Evolutionary conservation across 106 monocot genomes (phyloP), one percentile per base, ranked within the genome.

Genomic region (Allium cepa): DNA sequence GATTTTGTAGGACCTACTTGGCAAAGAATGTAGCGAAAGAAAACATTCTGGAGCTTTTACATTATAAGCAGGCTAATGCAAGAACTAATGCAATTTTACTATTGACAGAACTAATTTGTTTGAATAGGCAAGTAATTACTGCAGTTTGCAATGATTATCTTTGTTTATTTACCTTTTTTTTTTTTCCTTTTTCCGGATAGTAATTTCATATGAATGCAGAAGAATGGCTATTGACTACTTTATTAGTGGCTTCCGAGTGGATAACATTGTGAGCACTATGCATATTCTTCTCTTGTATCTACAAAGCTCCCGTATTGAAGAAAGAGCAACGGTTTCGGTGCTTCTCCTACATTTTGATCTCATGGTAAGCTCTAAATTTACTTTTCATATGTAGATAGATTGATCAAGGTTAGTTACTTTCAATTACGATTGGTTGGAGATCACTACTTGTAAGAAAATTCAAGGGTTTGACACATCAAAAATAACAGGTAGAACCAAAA

Each of bases 271-370:
- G 11, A 67, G 76, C 28, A 72, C 76, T 49, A 78, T 81, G 85
- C 65, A 79, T 67, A 66, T 76, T 2, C 72, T 85, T 50, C 81
- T 85, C 10, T 67, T 70, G 57, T 65, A 76, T 72, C 75, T 85
- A 66, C 74, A 79, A 17, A 76, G 60, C 69, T 69, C 61, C 8
- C 65, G 27, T 4, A 50, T 67, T 17, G 65, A 78, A 70, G 78
- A 78, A 69, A 78, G 51, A 70, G 75, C 59, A 2, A 60, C 65
- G 11, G 70, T 71, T 66, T 78, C 85, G 13, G 69, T 81, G 62
- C 75, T 85, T 16, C 75, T 85, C 12, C 48, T 85, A 53, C 70
- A 81, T 64, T 53, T 85, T 56, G 85, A 81, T 73, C 65, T 66
- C 10, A 69, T 73, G 81, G 85, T 85, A 76, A 48, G 52, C 46